Base-by-base conservation (phyloP, 805 yeast genomes). In the Candida chilensis region DNA sequence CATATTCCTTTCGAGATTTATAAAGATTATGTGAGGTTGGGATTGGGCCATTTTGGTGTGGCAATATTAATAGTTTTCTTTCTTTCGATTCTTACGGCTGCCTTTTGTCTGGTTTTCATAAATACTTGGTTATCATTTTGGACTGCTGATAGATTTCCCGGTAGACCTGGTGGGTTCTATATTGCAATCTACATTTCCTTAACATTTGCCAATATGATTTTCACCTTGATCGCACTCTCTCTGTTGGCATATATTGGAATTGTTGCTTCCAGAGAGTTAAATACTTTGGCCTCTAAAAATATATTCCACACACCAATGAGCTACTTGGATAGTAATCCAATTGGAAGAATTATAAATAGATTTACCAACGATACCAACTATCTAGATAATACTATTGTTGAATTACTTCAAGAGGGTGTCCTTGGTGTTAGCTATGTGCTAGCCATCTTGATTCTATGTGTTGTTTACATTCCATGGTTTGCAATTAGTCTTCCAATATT, bases 351-450 rank as follows among this genome's bases (percentile, higher is more conserved):
- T 35, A 60, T 87, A 49, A 86, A 84, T 53, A 63, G 95, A 41
- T 86, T 85, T 51, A 84, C 95, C 3, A 84, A 84, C 42, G 96
- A 86, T 51, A 80, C 92, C 0, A 94, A 86, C 48, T 76, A 76
- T 5, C 57, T 85, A 50, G 95, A 86, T 46, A 84, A 82, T 47
- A 90, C 81, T 52, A 57, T 85, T 35, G 69, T 74, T 32, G 87
- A 81, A 47, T 82, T 78, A 44, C 39, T 80, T 26, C 67, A 90
- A 41, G 52, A 74, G 11, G 67, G 63, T 39, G 71, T 79, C 30
- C 35, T 66, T 28, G 92, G 92, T 34, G 73, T 78, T 17, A 42
- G 41, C 8, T 44, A 43, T 33, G 26, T 32, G n/a, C 34, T 44
- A 19, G 26, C 35, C 8, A 34, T 39, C n/a, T 17, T 32, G 10